A percentile compares a stretch with the other conserved stretches of the same genome.
These are phyloP conservation scores for Didymella pinodella DNA, from an alignment of 2,329 filamentous ascomycete genomes.

Conservation along the genomic window DNA sequence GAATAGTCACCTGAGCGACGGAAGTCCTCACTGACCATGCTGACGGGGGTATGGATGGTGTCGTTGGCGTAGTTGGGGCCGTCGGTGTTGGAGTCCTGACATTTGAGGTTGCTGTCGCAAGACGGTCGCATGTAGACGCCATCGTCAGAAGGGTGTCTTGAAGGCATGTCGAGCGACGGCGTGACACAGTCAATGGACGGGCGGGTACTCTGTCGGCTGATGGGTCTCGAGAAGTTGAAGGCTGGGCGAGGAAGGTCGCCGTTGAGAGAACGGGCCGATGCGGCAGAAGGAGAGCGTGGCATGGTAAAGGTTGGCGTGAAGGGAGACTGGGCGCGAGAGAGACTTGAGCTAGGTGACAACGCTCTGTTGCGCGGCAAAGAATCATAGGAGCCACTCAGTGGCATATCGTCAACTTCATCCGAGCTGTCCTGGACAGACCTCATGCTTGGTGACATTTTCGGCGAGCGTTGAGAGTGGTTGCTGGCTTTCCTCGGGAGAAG, in stretches of 20 bases:
- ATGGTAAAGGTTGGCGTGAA: conserved; percentile 67
- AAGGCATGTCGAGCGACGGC: conserved; percentile 47
- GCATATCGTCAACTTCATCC: conserved; percentile 74
- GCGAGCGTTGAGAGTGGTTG: conserved; percentile 43
- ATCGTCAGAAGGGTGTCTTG: conserved; percentile 49
- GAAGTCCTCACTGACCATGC: conserved; percentile 75
- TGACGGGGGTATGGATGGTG: conserved; percentile 72
- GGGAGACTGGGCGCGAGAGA: conserved; percentile 68
- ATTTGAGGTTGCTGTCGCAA: conserved; percentile 47
- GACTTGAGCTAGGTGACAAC: conserved; percentile 74
- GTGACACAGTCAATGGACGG: conserved; percentile 54
- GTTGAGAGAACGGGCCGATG: conserved; percentile 77
- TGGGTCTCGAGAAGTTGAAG: conserved; percentile 92
- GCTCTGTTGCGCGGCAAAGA: conserved; percentile 73
- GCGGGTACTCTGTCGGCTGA: conserved; percentile 73
- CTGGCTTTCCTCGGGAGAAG: conserved; percentile 53
- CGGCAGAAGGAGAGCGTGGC: conserved; percentile 81
- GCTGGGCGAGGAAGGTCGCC: conserved; percentile 72
- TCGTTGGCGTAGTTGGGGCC: conserved; percentile 69
- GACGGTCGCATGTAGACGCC: conserved; percentile 50
- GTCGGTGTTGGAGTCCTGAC: conserved; percentile 52
- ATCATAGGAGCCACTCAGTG: conserved; percentile 66
- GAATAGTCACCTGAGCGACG: conserved; percentile 62
- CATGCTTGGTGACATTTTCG: conserved; percentile 54
- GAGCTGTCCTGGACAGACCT: conserved; percentile 62